Evolutionary conservation across 306 rosid genomes (phyloP), one percentile per base, ranked within the genome.

Genomic region (Citrullus colocynthis): DNA sequence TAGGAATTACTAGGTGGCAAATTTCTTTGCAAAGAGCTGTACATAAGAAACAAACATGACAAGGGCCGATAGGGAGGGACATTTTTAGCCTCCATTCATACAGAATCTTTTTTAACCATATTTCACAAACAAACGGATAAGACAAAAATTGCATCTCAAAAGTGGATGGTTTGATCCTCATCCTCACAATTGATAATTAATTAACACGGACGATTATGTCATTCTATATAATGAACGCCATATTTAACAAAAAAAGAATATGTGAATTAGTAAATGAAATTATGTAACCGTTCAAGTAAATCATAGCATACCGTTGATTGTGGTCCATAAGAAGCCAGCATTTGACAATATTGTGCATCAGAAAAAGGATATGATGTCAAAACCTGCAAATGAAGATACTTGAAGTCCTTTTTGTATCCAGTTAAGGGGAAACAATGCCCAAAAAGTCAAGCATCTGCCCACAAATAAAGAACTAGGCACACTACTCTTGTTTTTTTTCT

Each of bases 331-430:
- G 89, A 62, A 82, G 83, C 49, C 73, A 91, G 80, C 73, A 86
- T 52, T 84, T 84, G 90, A 62, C 88, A 84, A 76, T 82, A 89
- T 17, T 88, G 93, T 83, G 89, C 87, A 80, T 89, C 91, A 45
- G 84, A 81, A 87, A 84, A 85, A 37, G 94, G 90, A 85, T 86
- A 82, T 17, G 96, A 75, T 21, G 93, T 81, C 64, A 90, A 78
- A 81, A 86, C 91, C 98, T 91, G 91, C 91, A 86, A 44, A 81
- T 42, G 63, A 79, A 56, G 74, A 83, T 79, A 66, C 72, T 78
- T 81, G 78, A 21, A 58, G 78, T 71, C 72, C 58, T 78, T 83
- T 78, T 63, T 62, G 24, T 9, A 66, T 55, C 72, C 77, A 63
- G 52, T 17, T 34, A 28, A 42, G n/a, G 20, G 62, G 52, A 63